phyloP scores from a whole-genome alignment of 305 asterid species.

The Fraxinus ornus region DNA sequence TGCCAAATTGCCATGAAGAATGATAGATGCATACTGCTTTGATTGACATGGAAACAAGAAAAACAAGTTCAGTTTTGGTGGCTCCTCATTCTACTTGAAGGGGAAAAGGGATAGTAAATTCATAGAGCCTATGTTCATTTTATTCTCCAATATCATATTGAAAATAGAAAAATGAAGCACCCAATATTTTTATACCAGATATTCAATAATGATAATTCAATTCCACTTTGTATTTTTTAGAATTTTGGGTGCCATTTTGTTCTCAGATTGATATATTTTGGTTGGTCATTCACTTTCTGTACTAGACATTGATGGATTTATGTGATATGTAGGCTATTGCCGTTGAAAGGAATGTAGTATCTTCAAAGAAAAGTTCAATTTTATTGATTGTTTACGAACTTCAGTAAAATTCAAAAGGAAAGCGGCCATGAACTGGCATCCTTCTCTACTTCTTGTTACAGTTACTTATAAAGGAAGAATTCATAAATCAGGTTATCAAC shows the following conservation, averaged over 20 bases:
- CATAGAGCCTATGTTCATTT: conserved; percentile 27
- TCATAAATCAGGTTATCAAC: too few relatives aligned
- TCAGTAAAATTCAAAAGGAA: neutral
- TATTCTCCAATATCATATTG: conserved; percentile 23
- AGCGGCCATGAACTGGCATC: neutral
- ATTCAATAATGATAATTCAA: conserved; percentile 4
- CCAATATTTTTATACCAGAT: too few relatives aligned
- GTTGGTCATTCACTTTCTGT: conserved; percentile 13
- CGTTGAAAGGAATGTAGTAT: neutral
- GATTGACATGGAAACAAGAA: neutral
- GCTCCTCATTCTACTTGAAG: conserved; percentile 26
- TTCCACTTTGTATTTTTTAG: conserved; percentile 27
- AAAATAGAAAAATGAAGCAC: neutral
- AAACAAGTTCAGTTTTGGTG: conserved; percentile 36
- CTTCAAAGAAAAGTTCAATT: neutral
- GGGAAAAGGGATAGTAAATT: conserved; percentile 23
- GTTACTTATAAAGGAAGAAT: neutral
- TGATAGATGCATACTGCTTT: conserved; percentile 26
- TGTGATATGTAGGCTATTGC: neutral
- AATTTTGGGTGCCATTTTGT: conserved; percentile 18
- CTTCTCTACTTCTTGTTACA: neutral
- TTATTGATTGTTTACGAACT: neutral
- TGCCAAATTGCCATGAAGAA: conserved; percentile 29
- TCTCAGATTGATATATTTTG: conserved; percentile 23
- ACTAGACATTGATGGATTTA: neutral